Percentiles rank a stretch among this genome's conserved stretches.
Evolutionary conservation across 75 land plant species (phyloP).

Genomic region (Sequoia sempervirens): DNA sequence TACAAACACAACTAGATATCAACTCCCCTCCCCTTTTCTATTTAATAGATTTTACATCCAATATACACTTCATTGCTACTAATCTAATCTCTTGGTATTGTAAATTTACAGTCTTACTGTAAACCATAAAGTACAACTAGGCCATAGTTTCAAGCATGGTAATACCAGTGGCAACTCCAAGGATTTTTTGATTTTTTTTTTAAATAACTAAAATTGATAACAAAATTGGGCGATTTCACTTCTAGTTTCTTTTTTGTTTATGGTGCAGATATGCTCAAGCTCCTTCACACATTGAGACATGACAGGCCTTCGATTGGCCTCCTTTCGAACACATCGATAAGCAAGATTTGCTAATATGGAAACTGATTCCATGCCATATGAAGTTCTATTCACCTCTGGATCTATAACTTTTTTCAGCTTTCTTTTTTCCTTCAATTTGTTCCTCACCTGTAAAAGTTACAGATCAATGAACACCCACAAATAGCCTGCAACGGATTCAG

Average conservation of each 20-base stretch:
- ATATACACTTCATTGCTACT: not conserved
- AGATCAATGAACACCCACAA: not conserved
- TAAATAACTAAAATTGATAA: slow-evolving; percentile 5
- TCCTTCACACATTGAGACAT: slow-evolving; percentile 79
- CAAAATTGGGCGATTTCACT: not conserved
- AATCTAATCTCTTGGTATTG: not conserved
- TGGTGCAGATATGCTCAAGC: slow-evolving; percentile 40
- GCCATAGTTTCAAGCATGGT: not conserved
- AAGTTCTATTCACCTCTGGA: slow-evolving; percentile 46
- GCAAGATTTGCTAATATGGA: slow-evolving; percentile 63
- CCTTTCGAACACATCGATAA: slow-evolving; percentile 61
- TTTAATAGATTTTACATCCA: not conserved
- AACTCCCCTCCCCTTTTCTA: not conserved
- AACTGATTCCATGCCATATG: slow-evolving; percentile 67
- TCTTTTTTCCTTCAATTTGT: slow-evolving; percentile 52
- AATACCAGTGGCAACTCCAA: not conserved
- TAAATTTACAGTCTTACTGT: not conserved
- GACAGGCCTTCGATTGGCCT: slow-evolving; percentile 53
- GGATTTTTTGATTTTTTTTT: not conserved
- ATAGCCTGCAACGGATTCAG: not conserved
- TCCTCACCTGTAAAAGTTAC: slow-evolving; percentile 38
- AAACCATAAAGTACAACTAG: not conserved
- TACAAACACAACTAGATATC: too few relatives aligned
- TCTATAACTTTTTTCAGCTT: slow-evolving; percentile 67
- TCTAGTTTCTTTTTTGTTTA: slow-evolving; percentile 31